Conservation (phyloP, 164 flowering plant species). For the Akebia trifoliata region DNA sequence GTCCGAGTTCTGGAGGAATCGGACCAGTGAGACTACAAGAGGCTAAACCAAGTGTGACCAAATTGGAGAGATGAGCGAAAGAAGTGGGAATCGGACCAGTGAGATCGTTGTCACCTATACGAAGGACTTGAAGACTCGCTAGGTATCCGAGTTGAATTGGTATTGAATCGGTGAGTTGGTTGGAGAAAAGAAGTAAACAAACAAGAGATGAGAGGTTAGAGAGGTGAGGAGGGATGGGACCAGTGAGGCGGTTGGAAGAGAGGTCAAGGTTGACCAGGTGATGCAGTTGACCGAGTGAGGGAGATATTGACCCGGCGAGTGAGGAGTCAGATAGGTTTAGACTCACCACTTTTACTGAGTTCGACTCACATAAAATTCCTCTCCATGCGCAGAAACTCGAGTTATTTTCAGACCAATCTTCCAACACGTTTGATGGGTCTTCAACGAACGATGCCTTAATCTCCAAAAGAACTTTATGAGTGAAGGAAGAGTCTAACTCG, state of each 20-base stretch:
- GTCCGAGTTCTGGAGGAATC: constrained; percentile 67
- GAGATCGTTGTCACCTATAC: constrained; percentile 81
- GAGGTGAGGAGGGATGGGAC: constrained; percentile 78
- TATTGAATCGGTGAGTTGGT: constrained; percentile 68
- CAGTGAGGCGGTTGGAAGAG: constrained; percentile 61
- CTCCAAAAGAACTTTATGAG: constrained; percentile 43
- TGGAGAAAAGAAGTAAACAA: constrained; percentile 70
- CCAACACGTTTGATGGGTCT: constrained; percentile 50
- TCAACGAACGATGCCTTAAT: constrained; percentile 51
- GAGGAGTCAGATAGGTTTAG: constrained; percentile 70
- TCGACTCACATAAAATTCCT: constrained; percentile 51
- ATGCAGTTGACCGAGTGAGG: constrained; percentile 46
- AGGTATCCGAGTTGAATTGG: constrained; percentile 65
- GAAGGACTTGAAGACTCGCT: constrained; percentile 45
- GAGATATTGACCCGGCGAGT: constrained; percentile 64
- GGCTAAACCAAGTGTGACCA: constrained; percentile 67
- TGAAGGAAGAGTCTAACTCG: constrained; percentile 4
- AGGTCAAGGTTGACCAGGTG: constrained; percentile 75
- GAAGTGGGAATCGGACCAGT: constrained; percentile 69
- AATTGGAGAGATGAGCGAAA: constrained; percentile 49
- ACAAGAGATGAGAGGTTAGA: constrained; percentile 52
- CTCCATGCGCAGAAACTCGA: constrained; percentile 62
- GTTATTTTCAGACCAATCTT: constrained; percentile 53
- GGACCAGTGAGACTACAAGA: constrained; percentile 70
- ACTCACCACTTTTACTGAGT: constrained; percentile 35